Evolutionary conservation across 495 filamentous ascomycete species (phyloP).

Genomic region (Penicillium parvum): DNA sequence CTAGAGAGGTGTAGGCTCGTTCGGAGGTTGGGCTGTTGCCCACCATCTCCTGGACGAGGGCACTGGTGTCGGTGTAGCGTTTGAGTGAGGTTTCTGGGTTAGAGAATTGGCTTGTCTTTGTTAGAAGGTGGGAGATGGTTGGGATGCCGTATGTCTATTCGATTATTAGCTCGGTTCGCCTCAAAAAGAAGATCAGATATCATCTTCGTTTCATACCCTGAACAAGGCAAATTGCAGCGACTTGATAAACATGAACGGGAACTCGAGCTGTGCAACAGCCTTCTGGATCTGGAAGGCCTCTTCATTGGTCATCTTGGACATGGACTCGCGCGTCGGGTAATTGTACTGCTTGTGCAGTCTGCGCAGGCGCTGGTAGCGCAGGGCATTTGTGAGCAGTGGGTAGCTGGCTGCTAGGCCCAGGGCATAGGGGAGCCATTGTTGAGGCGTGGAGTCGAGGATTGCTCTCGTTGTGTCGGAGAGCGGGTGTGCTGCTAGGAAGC

Average conservation of each 20-base stretch:
- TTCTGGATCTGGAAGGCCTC: constrained; percentile 56
- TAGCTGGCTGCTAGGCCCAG: constrained; percentile 24
- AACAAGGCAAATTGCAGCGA: constrained; percentile 63
- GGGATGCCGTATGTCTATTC: constrained; percentile 62
- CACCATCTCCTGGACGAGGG: constrained; percentile 55
- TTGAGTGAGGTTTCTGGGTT: constrained; percentile 49
- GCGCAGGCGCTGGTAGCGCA: constrained; percentile 49
- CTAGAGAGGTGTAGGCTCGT: constrained; percentile 48
- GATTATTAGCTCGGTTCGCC: background rate
- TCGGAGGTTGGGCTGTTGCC: constrained; percentile 43
- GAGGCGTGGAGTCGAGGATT: constrained; percentile 11
- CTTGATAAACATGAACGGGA: constrained; percentile 53
- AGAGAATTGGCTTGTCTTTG: constrained; percentile 55
- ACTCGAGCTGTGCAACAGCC: constrained; percentile 47
- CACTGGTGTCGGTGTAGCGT: constrained; percentile 59
- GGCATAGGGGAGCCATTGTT: constrained; percentile 24
- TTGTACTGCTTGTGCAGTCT: constrained; percentile 42
- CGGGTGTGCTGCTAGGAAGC: background rate
- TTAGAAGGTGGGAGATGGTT: constrained; percentile 54
- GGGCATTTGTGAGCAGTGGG: constrained; percentile 26
- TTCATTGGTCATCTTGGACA: constrained; percentile 58
- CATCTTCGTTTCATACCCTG: constrained; percentile 33
- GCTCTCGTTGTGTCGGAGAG: background rate
- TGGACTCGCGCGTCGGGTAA: constrained; percentile 51
- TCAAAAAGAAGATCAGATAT: background rate